phyloP scores from a whole-genome alignment of 176 grass and related monocot species.

The Phragmites australis region DNA sequence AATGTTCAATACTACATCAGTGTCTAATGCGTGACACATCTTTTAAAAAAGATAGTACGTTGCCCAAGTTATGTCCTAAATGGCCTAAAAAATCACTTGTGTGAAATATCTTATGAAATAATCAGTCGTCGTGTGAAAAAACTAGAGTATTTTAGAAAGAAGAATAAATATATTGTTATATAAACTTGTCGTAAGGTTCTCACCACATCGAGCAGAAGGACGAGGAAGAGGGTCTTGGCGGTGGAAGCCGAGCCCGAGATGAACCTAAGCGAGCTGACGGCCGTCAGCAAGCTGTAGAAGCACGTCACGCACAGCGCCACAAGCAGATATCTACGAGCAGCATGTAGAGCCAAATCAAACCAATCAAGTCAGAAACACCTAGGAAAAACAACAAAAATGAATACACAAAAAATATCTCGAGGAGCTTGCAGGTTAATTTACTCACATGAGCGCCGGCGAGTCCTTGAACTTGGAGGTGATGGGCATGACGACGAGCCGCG shows the following conservation, averaged over 20 bases:
- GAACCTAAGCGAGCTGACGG: constrained; percentile 29
- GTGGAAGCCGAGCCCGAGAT: constrained; percentile 21
- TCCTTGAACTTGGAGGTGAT: constrained; percentile 56
- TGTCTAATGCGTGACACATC: no score
- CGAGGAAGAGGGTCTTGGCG: constrained; percentile 41
- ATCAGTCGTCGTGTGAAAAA: no score
- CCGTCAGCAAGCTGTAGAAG: constrained; percentile 65
- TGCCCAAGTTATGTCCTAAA: no score
- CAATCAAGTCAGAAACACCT: neutral
- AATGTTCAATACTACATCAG: no score
- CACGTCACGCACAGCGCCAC: constrained; percentile 51
- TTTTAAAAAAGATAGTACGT: no score
- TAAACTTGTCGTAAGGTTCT: neutral
- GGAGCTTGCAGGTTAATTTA: neutral
- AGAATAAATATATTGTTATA: neutral
- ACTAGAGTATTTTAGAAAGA: neutral
- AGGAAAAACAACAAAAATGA: neutral
- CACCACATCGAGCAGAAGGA: constrained; percentile 63
- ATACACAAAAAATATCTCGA: neutral
- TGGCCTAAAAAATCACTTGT: neutral
- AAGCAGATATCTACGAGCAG: constrained; percentile 56
- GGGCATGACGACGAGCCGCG: neutral
- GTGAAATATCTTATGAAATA: neutral
- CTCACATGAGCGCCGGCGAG: constrained; percentile 74
- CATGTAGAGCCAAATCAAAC: neutral